phyloP scores from a whole-genome alignment of 2,329 filamentous ascomycete species.

The Cytospora paraplurivora region DNA sequence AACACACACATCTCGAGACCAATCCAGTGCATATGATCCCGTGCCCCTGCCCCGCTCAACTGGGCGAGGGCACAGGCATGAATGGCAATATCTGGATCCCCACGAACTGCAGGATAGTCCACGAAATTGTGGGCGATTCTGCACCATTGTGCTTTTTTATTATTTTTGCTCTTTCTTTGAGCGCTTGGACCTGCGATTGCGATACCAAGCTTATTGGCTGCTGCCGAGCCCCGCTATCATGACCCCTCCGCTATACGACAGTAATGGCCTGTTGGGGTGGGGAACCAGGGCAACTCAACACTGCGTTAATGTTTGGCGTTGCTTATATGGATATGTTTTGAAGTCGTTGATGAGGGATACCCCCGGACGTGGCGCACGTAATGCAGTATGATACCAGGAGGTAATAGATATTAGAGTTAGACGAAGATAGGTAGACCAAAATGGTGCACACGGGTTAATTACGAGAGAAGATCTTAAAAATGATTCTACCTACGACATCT shows the following conservation, averaged over 20 bases:
- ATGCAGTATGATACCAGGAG: neutral
- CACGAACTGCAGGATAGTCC: neutral
- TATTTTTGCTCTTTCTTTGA: neutral
- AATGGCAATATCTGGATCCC: neutral
- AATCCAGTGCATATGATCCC: neutral
- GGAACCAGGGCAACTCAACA: neutral
- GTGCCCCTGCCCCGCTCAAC: neutral
- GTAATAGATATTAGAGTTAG: constrained; percentile 1
- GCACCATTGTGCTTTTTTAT: neutral
- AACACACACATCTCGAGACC: neutral
- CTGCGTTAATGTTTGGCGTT: neutral
- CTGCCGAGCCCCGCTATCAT: too few relatives aligned
- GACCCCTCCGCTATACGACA: too few relatives aligned
- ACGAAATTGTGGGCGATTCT: neutral
- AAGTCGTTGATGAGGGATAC: neutral
- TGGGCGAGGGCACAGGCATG: neutral
- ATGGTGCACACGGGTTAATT: neutral
- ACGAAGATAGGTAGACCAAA: neutral
- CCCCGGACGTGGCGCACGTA: neutral
- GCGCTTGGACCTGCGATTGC: neutral
- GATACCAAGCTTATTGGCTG: neutral
- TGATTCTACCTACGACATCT: neutral
- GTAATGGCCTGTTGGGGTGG: too few relatives aligned
- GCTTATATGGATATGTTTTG: neutral
- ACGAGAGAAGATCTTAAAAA: neutral